Percentiles rank a stretch among this genome's conserved stretches.
Conservation (phyloP, 179 eudicot genomes). For the Spinacia oleracea region DNA sequence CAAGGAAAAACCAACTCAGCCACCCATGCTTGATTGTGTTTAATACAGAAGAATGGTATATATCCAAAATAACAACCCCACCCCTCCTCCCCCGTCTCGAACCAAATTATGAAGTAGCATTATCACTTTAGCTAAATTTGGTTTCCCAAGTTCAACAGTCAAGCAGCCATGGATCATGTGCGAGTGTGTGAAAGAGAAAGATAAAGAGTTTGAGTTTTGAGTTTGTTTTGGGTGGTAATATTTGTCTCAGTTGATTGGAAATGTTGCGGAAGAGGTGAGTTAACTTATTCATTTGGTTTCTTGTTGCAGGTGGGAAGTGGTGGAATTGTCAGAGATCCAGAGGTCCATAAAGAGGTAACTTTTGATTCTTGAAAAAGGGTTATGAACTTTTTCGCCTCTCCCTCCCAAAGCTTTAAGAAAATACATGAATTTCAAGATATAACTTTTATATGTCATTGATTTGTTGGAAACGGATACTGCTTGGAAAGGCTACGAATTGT, state of each 20-base stretch:
- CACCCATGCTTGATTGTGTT: no score
- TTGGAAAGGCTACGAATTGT: not conserved
- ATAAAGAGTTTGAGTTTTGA: not conserved
- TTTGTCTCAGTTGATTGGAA: not conserved
- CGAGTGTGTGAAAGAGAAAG: not conserved
- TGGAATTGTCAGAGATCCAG: conserved; percentile 90
- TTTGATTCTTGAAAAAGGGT: not conserved
- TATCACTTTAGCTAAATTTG: not conserved
- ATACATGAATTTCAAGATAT: not conserved
- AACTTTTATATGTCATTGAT: not conserved
- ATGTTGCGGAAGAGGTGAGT: not conserved
- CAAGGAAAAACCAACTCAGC: no score
- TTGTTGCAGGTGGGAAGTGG: conserved; percentile 91
- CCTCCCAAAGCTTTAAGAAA: not conserved
- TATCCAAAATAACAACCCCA: no score
- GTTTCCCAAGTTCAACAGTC: not conserved
- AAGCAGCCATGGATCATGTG: not conserved
- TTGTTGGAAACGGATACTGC: not conserved
- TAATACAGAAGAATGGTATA: no score
- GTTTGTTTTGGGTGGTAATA: not conserved
- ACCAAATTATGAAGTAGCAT: not conserved
- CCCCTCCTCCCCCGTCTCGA: no score
- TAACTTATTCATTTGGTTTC: conserved; percentile 8
- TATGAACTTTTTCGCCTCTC: not conserved
- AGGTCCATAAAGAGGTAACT: conserved; percentile 83